Evolutionary conservation across 2,329 filamentous ascomycete species (phyloP).

Genomic region (Daldinia sp.): DNA sequence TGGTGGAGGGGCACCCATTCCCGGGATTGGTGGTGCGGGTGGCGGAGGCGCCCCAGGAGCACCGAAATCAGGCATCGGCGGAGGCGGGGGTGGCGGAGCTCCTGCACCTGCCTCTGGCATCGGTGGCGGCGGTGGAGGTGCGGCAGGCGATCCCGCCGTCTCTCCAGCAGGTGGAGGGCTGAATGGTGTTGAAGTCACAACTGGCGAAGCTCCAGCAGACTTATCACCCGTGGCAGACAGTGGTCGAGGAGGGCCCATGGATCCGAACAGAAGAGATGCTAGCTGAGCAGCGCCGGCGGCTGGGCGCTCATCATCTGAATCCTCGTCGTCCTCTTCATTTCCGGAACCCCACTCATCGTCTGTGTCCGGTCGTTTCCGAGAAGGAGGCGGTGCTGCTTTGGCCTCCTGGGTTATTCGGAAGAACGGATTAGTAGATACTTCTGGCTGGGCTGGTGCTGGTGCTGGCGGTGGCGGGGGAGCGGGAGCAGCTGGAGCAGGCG

Average conservation of each 20-base stretch:
- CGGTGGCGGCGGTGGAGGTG: conserved; percentile 55
- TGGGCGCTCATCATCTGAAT: conserved; percentile 81
- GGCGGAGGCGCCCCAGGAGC: conserved; percentile 58
- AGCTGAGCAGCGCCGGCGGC: conserved; percentile 90
- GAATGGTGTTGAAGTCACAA: conserved; percentile 53
- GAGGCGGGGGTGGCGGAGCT: conserved; percentile 55
- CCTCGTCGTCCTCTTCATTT: conserved; percentile 70
- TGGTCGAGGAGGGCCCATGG: conserved; percentile 93
- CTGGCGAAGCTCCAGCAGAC: conserved; percentile 58
- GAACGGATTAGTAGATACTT: conserved; percentile 94
- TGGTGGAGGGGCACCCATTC: conserved; percentile 58
- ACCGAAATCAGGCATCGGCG: conserved; percentile 55
- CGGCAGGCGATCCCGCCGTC: conserved; percentile 38
- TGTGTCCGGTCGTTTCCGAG: conserved; percentile 64
- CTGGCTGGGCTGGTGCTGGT: conserved; percentile 57
- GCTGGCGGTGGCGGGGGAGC: conserved; percentile 55
- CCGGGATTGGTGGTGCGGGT: conserved; percentile 60
- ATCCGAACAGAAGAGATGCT: conserved; percentile 94
- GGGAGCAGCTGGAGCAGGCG: conserved; percentile 59
- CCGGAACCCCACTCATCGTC: conserved; percentile 89
- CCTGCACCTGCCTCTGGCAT: conserved; percentile 53
- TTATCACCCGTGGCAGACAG: conserved; percentile 85
- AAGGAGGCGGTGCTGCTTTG: conserved; percentile 62
- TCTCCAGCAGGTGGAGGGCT: conserved; percentile 50
- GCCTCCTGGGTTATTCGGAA: conserved; percentile 81